Percentiles rank a stretch among this genome's conserved stretches.
phyloP scores from a whole-genome alignment of 2,329 filamentous ascomycete species.

The Plectosphaerella sp. region DNA sequence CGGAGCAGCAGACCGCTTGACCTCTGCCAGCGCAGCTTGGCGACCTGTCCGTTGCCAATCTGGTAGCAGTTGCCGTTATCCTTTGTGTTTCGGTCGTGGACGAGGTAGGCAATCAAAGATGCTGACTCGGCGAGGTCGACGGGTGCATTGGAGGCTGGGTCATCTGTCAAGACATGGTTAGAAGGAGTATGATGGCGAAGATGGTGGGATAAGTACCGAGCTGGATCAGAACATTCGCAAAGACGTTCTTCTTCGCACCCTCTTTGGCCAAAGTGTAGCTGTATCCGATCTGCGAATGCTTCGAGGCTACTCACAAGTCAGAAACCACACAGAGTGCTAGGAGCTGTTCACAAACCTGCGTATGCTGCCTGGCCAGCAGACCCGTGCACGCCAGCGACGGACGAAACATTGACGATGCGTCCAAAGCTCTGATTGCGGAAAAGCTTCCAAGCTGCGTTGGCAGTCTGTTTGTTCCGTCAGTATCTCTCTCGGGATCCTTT shows the following conservation, averaged over 20 bases:
- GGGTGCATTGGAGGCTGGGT: neutral
- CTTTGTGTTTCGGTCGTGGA: conserved; percentile 74
- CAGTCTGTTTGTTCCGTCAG: conserved; percentile 51
- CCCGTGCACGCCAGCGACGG: conserved; percentile 88
- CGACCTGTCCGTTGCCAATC: conserved; percentile 83
- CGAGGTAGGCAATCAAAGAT: conserved; percentile 81
- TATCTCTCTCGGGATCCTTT: neutral
- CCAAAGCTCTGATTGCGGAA: conserved; percentile 99
- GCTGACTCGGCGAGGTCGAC: neutral
- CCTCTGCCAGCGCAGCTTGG: conserved; percentile 93
- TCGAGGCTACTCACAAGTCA: conserved; percentile 61
- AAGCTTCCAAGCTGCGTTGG: conserved; percentile 90
- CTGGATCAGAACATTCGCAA: conserved; percentile 89
- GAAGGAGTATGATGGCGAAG: neutral
- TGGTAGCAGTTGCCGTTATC: conserved; percentile 91
- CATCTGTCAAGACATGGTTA: conserved; percentile 11
- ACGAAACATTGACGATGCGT: conserved; percentile 91
- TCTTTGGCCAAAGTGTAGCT: conserved; percentile 97
- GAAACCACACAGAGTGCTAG: neutral
- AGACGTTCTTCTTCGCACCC: conserved; percentile 94
- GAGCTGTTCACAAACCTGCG: conserved; percentile 49
- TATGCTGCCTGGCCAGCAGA: conserved; percentile 96
- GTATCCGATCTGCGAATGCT: conserved; percentile 91
- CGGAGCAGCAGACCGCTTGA: conserved; percentile 83
- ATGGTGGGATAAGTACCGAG: conserved; percentile 42